Evolutionary conservation across 2,329 filamentous ascomycete species (phyloP).

Genomic region (Cryphonectria nitschkei): DNA sequence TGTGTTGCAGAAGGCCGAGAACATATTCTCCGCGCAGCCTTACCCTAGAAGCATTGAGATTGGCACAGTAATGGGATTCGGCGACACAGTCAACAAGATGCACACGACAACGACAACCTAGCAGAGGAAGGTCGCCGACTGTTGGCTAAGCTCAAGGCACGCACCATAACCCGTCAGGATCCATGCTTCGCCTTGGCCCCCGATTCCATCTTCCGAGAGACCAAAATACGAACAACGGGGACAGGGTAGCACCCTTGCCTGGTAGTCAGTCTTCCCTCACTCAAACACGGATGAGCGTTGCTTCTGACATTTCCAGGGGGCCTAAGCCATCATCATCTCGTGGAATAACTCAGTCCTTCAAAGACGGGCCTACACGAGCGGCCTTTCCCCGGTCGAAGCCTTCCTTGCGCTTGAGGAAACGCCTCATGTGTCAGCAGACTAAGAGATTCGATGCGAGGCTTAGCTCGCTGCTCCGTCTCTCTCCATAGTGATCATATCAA

Average conservation of each 20-base stretch:
- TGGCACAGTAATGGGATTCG: background rate
- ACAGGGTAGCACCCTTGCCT: background rate
- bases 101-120: conserved; percentile 13
- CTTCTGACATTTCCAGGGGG: background rate
- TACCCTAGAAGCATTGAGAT: background rate
- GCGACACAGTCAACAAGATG: conserved; percentile 1
- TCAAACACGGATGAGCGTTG: background rate
- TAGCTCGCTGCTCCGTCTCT: background rate
- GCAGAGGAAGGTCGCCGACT: background rate
- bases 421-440: conserved; percentile 12
- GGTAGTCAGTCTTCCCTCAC: background rate
- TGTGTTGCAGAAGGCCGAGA: background rate
- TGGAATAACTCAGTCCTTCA: background rate
- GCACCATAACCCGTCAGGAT: background rate
- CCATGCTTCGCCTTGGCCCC: background rate
- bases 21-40: background rate
- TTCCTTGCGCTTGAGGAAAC: conserved; percentile 22
- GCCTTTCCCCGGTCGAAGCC: conserved; percentile 8
- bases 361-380: background rate
- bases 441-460: background rate
- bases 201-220: background rate
- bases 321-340: background rate
- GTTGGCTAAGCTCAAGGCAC: background rate
- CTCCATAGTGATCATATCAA: background rate
- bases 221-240: background rate